Base-by-base conservation (phyloP, 495 filamentous ascomycete species). In the Xylaria telfairii region DNA sequence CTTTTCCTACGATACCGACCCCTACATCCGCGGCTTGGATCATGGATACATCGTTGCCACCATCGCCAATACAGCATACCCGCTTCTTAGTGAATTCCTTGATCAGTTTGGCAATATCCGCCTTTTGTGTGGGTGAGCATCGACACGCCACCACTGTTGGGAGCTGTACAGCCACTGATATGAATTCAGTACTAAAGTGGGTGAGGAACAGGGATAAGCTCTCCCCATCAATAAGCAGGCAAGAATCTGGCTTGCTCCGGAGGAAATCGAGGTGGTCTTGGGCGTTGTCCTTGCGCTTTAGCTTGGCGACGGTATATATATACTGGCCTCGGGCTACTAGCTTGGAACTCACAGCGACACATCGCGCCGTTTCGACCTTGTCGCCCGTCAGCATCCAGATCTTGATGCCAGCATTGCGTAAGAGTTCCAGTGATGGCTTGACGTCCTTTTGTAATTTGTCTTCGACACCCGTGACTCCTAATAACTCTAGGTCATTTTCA, bases 301-400 rank as follows among this genome's bases (percentile, higher is more conserved):
- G 85, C 80, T 96, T 96, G 34, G 93, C 87, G 53, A 98, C 91
- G 0, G 95, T 97, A 80, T 98, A 93, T 70, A 99, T 96, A 79
- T 95, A 96, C 80, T 99, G 96, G 1, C 94, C 94, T 67, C 96
- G 85, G 8, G 94, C 90, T n/a, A 99, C 95, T 26, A 99, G 85
- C 81, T 97, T 98, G 24, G 95, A 91, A 73, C 90, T 94, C 41
- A 99, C 93, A 19, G 96, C 96, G 9, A 99, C 95, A 80, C 96
- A 99, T 39, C 95, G 90, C 15, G 96, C 96, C 34, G 96, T 99
- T 80, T 99, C 96, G 1, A 98, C 93, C 81, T 99, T 99, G 84
- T 99, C 96, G 39, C 96, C 96, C 0, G 96, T 99, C 75, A 99
- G 84, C 96, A 99, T 99, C 96, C 96, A 99, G 67, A 98, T 97